Evolutionary conservation across 805 yeast species (phyloP), one percentile per base, ranked within the genome.

Genomic region (baker's yeast (Saccharomyces cerevisiae)): DNA sequence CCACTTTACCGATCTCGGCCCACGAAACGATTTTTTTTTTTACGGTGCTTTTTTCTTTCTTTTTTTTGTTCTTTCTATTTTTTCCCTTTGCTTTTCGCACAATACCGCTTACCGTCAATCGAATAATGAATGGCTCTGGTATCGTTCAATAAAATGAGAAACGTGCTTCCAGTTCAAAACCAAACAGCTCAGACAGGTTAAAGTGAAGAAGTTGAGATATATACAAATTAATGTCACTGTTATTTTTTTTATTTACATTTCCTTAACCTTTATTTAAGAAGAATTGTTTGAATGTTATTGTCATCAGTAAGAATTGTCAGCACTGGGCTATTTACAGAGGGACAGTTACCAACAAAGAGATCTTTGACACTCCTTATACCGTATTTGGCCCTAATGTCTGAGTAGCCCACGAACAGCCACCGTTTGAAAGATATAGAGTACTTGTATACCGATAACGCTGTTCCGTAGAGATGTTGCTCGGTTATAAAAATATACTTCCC

Each of bases 321-420:
- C 2, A 36, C 22, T 6, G 43, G 43, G 22, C 43, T 36, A 36
- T 36, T 36, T 6, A 36, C 24, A 9, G 43, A 36, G 43, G 24
- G 43, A 4, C 43, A 17, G 24, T 36, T 36, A n/a, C 43, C 24
- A n/a, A 17, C 43, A 10, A 36, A 36, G 9, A 36, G 24, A 22
- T 36, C 43, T 36, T 36, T 36, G 3, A 60, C 59, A 26, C 54
- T 55, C 22, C 28, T 51, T 46, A 63, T 54, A 36, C 57, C 58
- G 51, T 55, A 63, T 41, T 60, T 62, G 14, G 66, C 59, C 24
- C 57, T 53, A 31, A 63, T 51, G 51, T 63, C 67, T 22, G 54
- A 49, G 48, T 57, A 63, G 13, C 65, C 65, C 21, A 57, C 47
- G 13, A 55, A 58, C 8, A 51, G 9, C 67, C 67, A 63, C 10